phyloP scores from a whole-genome alignment of 2,329 filamentous ascomycete genomes.

The Penicillium italicum region DNA sequence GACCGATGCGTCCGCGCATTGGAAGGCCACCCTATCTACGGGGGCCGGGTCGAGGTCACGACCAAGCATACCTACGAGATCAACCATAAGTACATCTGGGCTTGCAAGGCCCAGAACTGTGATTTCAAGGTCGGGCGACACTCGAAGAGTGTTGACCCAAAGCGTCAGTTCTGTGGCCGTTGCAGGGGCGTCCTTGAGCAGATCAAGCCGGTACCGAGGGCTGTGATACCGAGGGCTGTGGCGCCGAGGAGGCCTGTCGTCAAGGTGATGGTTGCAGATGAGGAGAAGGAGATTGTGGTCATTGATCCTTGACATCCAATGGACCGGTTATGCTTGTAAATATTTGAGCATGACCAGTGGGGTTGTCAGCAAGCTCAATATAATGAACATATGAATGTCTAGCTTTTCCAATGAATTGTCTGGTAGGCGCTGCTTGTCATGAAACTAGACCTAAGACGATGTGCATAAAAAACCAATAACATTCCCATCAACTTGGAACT shows the following conservation, averaged over 20 bases:
- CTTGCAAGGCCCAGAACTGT: conserved; percentile 60
- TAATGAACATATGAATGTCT: not conserved
- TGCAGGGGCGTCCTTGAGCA: conserved; percentile 71
- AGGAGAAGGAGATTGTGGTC: not conserved
- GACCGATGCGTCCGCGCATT: conserved; percentile 38
- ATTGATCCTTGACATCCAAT: not conserved
- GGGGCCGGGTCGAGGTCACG: conserved; percentile 66
- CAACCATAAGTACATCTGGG: conserved; percentile 88
- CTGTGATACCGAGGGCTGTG: conserved; percentile 49
- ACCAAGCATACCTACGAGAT: conserved; percentile 89
- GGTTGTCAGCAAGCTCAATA: not conserved
- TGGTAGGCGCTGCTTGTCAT: not conserved
- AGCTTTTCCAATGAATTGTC: not conserved
- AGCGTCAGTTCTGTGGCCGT: conserved; percentile 68
- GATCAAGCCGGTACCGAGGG: conserved; percentile 70
- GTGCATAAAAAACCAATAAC: too few relatives aligned
- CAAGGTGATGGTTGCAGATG: not conserved
- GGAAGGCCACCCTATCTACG: conserved; percentile 50
- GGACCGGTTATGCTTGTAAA: not conserved
- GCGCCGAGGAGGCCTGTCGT: conserved; percentile 26
- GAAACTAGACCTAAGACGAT: too few relatives aligned
- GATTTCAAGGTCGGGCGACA: conserved; percentile 74
- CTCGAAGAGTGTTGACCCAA: conserved; percentile 75
- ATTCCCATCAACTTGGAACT: not conserved
- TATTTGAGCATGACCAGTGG: not conserved